A percentile compares a stretch with the other conserved stretches of the same genome.
These are phyloP conservation scores for Pythium pectinolyticum DNA, from an alignment of 352 stramenopile species.

Conservation along the genomic window DNA sequence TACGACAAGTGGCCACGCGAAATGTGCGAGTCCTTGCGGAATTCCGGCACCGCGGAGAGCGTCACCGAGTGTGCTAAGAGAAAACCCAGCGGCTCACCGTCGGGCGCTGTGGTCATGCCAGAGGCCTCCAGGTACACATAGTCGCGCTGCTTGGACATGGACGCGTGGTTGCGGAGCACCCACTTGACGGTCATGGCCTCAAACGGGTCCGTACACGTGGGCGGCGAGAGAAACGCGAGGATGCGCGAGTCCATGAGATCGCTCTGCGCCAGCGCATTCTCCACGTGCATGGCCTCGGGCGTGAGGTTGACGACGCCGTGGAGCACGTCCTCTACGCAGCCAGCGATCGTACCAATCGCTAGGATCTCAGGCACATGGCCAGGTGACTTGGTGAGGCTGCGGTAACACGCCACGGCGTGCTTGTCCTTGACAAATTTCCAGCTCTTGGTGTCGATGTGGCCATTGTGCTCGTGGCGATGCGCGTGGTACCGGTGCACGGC, in stretches of 20 bases:
- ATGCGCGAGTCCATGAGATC: slow-evolving; percentile 60
- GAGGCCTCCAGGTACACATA: slow-evolving; percentile 69
- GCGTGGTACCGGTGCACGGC: slow-evolving; percentile 35
- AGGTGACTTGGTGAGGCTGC: not conserved
- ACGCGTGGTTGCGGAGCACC: slow-evolving; percentile 53
- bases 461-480: slow-evolving; percentile 32
- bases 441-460: slow-evolving; percentile 37
- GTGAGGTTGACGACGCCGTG: slow-evolving; percentile 59
- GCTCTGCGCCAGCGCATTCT: slow-evolving; percentile 43
- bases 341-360: slow-evolving; percentile 37
- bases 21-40: slow-evolving; percentile 68
- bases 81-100: slow-evolving; percentile 57
- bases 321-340: slow-evolving; percentile 48
- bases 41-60: slow-evolving; percentile 46
- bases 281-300: slow-evolving; percentile 59
- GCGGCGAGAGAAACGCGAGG: slow-evolving; percentile 46
- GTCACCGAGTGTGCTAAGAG: slow-evolving; percentile 61
- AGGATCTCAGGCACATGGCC: slow-evolving; percentile 39
- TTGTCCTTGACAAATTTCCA: slow-evolving; percentile 51
- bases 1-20: slow-evolving; percentile 57
- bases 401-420: slow-evolving; percentile 44
- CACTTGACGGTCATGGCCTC: slow-evolving; percentile 65
- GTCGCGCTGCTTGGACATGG: slow-evolving; percentile 59
- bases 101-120: slow-evolving; percentile 47
- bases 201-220: slow-evolving; percentile 50